These are phyloP conservation scores for Nothophaeocryptopus gaeumannii DNA, from an alignment of 2,329 filamentous ascomycete species.

Conservation along the genomic window DNA sequence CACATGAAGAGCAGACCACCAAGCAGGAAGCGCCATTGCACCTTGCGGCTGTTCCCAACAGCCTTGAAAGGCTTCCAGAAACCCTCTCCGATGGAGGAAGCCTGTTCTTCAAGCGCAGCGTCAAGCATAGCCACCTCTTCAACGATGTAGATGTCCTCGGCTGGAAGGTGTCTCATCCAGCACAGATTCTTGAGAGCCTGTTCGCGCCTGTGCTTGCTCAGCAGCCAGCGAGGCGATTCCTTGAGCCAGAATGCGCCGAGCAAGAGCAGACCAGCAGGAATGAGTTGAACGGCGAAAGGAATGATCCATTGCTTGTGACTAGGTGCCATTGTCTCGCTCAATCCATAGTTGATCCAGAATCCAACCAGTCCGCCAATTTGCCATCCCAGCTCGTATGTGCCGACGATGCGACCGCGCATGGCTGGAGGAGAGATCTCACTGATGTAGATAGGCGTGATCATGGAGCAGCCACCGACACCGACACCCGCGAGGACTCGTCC, in stretches of 20 bases:
- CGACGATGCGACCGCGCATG: constrained; percentile 58
- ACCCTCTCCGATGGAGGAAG: constrained; percentile 61
- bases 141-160: constrained; percentile 63
- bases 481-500: constrained; percentile 59
- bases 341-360: constrained; percentile 51
- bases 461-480: constrained; percentile 56
- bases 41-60: constrained; percentile 54
- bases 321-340: constrained; percentile 43
- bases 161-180: constrained; percentile 62
- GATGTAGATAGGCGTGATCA: constrained; percentile 60
- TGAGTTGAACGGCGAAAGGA: constrained; percentile 62
- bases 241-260: constrained; percentile 44
- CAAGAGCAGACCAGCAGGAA: constrained; percentile 61
- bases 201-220: constrained; percentile 42
- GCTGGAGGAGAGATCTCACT: constrained; percentile 57
- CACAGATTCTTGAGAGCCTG: constrained; percentile 47
- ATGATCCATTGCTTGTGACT: constrained; percentile 48
- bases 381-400: constrained; percentile 57
- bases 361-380: constrained; percentile 52
- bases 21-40: constrained; percentile 70
- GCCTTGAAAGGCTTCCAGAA: constrained; percentile 71
- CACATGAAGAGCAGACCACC: constrained; percentile 73
- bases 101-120: constrained; percentile 64
- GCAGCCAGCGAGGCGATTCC: constrained; percentile 47
- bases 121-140: constrained; percentile 73